phyloP scores from a whole-genome alignment of 2,329 filamentous ascomycete genomes.

The Calonectria hongkongensis region DNA sequence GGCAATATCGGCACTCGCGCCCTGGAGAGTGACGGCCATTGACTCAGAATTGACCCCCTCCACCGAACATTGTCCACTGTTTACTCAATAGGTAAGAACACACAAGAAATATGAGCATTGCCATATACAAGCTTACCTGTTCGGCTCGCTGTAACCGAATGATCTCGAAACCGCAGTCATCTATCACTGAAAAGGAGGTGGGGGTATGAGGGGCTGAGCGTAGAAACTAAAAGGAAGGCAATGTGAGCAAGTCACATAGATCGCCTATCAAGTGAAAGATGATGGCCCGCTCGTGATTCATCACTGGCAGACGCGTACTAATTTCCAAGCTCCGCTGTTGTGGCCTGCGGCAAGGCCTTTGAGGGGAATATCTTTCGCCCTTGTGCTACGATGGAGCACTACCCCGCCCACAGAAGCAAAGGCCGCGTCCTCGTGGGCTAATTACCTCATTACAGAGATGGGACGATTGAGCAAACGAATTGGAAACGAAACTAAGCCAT shows the following conservation, averaged over 20 bases:
- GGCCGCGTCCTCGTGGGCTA: constrained; percentile 19
- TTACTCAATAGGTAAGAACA: background rate
- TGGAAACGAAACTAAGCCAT: constrained; percentile 5
- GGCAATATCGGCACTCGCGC: background rate
- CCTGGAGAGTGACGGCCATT: background rate
- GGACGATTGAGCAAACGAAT: constrained; percentile 16
- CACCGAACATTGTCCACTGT: too few relatives aligned
- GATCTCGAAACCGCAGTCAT: background rate
- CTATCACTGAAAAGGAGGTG: background rate
- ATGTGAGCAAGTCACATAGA: background rate
- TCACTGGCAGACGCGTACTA: constrained; percentile 36
- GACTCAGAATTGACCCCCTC: background rate
- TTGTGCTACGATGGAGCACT: constrained; percentile 8
- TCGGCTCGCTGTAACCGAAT: background rate
- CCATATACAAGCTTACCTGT: background rate
- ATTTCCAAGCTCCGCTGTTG: constrained; percentile 35
- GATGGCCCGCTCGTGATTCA: constrained; percentile 20
- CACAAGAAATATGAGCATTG: background rate
- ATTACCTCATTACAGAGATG: constrained; percentile 17
- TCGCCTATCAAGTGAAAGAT: background rate
- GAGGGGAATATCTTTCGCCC: constrained; percentile 9
- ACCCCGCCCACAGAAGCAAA: constrained; percentile 11
- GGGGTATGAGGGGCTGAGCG: background rate
- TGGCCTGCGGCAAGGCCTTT: background rate
- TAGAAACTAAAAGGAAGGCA: background rate